A percentile compares a stretch with the other conserved stretches of the same genome.
These are phyloP conservation scores for Pseudogymnoascus sp. DNA, from an alignment of 2,329 filamentous ascomycete genomes.

Conservation along the genomic window DNA sequence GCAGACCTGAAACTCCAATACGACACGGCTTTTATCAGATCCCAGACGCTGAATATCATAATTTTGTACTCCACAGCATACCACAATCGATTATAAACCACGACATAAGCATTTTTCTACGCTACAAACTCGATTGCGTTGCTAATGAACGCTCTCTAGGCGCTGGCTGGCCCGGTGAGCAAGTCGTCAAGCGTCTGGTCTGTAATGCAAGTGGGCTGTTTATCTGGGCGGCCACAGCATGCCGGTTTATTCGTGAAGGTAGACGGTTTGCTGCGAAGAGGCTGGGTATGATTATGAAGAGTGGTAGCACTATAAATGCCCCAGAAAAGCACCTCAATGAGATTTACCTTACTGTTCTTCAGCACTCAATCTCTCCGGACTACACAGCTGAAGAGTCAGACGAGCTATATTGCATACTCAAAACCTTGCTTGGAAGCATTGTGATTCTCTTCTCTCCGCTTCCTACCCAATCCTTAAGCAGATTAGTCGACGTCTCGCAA, in stretches of 20 bases:
- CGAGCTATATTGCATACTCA: too few species aligned
- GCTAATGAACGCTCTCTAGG: conserved; percentile 11
- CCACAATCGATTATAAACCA: conserved; percentile 10
- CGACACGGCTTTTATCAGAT: conserved; percentile 15
- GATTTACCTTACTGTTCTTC: conserved; percentile 13
- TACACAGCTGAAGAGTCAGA: too few species aligned
- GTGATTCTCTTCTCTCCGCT: too few species aligned
- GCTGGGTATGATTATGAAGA: too few species aligned
- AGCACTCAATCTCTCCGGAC: too few species aligned
- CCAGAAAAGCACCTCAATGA: conserved; percentile 8
- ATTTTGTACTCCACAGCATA: conserved; percentile 7
- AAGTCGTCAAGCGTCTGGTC: conserved; percentile 18
- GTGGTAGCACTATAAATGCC: background rate
- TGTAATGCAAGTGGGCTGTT: conserved; percentile 23
- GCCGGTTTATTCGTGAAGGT: conserved; percentile 18
- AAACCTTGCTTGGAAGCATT: too few species aligned
- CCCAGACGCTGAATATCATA: background rate
- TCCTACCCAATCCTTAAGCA: too few species aligned
- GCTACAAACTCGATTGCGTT: conserved; percentile 14
- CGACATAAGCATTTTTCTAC: conserved; percentile 16
- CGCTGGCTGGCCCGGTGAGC: conserved; percentile 12
- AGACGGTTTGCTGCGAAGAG: too few species aligned
- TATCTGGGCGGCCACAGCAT: conserved; percentile 27
- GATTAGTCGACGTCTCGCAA: too few species aligned
- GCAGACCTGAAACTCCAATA: conserved; percentile 25